A percentile compares a stretch with the other conserved stretches of the same genome.
phyloP scores from a whole-genome alignment of 257 asterid genomes.

The Solanum bulbocastanum region DNA sequence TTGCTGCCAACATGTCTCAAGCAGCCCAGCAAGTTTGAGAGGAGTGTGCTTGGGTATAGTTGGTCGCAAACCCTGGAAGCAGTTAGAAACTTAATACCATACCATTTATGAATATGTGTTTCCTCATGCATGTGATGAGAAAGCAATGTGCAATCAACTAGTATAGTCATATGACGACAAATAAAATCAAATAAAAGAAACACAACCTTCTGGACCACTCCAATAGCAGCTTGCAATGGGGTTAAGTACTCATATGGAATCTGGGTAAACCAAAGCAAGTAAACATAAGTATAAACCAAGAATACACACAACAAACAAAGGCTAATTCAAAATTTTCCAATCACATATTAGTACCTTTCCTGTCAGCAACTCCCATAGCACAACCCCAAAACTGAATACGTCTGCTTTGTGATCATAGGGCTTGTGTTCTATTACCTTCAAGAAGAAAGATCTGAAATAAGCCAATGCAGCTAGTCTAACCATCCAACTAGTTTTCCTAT shows the following conservation, averaged over 20 bases:
- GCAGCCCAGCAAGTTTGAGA: conserved; percentile 72
- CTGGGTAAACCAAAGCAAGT: conserved; percentile 25
- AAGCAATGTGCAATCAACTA: background rate
- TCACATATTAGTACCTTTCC: conserved; percentile 59
- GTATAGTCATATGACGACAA: background rate
- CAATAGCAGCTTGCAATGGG: conserved; percentile 96
- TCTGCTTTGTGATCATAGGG: conserved; percentile 97
- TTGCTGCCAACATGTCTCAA: conserved; percentile 94
- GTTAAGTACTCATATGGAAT: conserved; percentile 92
- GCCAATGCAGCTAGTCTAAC: conserved; percentile 2
- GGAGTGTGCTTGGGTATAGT: conserved; percentile 69
- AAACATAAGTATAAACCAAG: background rate
- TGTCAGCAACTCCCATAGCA: conserved; percentile 84
- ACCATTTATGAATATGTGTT: background rate
- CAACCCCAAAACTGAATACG: conserved; percentile 86
- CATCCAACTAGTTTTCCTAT: background rate
- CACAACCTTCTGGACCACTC: conserved; percentile 91
- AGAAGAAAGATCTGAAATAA: conserved; percentile 15
- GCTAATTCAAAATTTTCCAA: background rate
- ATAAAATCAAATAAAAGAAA: background rate
- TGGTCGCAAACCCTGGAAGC: conserved; percentile 70
- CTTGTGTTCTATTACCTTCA: conserved; percentile 88
- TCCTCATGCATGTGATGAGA: background rate
- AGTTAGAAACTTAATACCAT: conserved; percentile 2
- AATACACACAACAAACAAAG: background rate